Percentiles rank a stretch among this genome's conserved stretches.
Conservation (phyloP, 768 basidiomycete species). For the Lactarius psammicola region DNA sequence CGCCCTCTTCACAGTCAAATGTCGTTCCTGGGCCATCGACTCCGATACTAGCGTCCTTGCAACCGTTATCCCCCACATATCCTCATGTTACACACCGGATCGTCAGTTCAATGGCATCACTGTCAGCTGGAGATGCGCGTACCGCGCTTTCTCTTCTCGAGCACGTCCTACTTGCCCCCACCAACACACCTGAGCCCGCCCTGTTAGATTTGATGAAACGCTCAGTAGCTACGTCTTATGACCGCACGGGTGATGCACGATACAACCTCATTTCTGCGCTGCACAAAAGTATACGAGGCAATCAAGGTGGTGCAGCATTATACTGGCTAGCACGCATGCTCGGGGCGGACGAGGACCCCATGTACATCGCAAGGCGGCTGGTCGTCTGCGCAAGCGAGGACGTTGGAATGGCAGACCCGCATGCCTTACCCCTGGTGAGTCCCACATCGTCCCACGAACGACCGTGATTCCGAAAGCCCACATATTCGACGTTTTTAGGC, state of each 20-base stretch:
- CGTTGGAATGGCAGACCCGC: conserved; percentile 74
- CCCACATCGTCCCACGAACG: neutral
- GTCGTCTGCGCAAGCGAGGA: conserved; percentile 85
- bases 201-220: conserved; percentile 60
- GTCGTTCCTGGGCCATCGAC: conserved; percentile 9
- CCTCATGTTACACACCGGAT: conserved; percentile 49
- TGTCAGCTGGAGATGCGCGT: conserved; percentile 70
- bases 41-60: neutral
- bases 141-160: conserved; percentile 83
- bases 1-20: conserved; percentile 23
- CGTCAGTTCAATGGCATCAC: conserved; percentile 48
- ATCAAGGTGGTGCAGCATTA: conserved; percentile 73
- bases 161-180: conserved; percentile 52
- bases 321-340: conserved; percentile 91
- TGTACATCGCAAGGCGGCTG: conserved; percentile 72
- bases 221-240: conserved; percentile 66
- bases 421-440: conserved; percentile 70
- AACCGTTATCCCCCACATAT: conserved; percentile 29
- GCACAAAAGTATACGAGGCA: conserved; percentile 80
- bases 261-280: conserved; percentile 85
- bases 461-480: neutral
- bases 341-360: conserved; percentile 73
- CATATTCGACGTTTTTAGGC: conserved; percentile 43
- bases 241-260: conserved; percentile 70
- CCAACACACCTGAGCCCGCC: conserved; percentile 42